Evolutionary conservation across 257 asterid species (phyloP), one percentile per base, ranked within the genome.

Genomic region (Osmanthus fragrans): DNA sequence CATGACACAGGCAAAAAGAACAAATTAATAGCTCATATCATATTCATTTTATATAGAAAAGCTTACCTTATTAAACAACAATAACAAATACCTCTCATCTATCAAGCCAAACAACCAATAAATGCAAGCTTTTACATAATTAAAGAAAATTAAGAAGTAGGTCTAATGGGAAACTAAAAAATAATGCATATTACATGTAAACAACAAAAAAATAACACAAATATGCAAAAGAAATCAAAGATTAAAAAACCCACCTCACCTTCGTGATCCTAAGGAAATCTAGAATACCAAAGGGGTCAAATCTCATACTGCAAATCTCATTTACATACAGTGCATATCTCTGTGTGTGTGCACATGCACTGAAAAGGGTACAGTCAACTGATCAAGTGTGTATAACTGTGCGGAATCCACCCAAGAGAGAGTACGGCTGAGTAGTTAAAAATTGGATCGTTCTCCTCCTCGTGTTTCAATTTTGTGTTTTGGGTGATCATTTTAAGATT

Each of bases 211-310:
- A 54, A 58, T 3, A 21, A 36, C 67, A 27, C 16, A 47, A 27
- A 56, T 15, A 76, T 15, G 76, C 25, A 29, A 25, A 68, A 36
- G 60, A 1, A 68, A 80, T 7, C 9, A 39, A 77, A 7, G 12
- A 25, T 42, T 32, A 1, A 18, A n/a, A 58, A 58, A 76, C 36
- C 34, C 73, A 83, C 75, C 85, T 77, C 74, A 87, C 93, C 88
- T 88, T 80, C 42, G 76, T 69, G 80, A 79, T 77, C 39, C 76
- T 34, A 63, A 58, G 70, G 34, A 40, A 76, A 75, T 78, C 85
- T 74, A 78, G 85, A 83, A 79, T 45, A 60, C 77, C 76, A 54
- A 78, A 69, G 39, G 13, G 51, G 77, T 68, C 73, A 75, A 79
- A 66, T 76, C 76, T 73, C 73, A 39, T 60, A 87, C 73, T 70